These are phyloP conservation scores for Porcisia deanei DNA, from an alignment of 208 protist genomes.

Conservation along the genomic window DNA sequence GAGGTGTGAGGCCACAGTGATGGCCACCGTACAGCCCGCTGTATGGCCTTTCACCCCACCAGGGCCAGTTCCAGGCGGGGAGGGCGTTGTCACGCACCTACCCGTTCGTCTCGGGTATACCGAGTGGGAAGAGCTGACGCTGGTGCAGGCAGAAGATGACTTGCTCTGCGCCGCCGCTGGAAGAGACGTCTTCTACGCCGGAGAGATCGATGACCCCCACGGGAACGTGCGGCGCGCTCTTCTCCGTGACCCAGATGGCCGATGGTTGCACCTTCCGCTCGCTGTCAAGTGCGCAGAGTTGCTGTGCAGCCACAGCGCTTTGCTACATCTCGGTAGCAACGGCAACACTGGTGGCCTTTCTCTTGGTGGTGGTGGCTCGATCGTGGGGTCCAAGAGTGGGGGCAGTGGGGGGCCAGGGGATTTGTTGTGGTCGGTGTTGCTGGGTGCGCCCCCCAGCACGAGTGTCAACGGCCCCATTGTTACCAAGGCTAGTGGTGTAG, in stretches of 20 bases:
- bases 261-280: conserved; percentile 76
- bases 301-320: conserved; percentile 40
- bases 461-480: conserved; percentile 1
- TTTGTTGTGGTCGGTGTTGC: conserved; percentile 16
- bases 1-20: conserved; percentile 3
- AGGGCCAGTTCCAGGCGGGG: not conserved
- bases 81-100: conserved; percentile 5
- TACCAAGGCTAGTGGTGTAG: conserved; percentile 2
- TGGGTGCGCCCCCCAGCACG: conserved; percentile 8
- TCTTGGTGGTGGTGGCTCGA: conserved; percentile 4
- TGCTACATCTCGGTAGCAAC: conserved; percentile 67
- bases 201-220: conserved; percentile 25
- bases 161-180: not conserved
- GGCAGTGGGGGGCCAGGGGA: conserved; percentile 21
- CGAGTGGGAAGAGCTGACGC: conserved; percentile 53
- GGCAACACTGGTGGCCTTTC: conserved; percentile 20
- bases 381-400: conserved; percentile 13
- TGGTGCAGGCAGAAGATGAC: conserved; percentile 10
- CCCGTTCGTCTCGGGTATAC: conserved; percentile 37
- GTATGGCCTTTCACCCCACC: conserved; percentile 1
- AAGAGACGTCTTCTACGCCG: conserved; percentile 17
- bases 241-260: conserved; percentile 53
- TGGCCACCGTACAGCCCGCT: not conserved
- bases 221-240: conserved; percentile 31
- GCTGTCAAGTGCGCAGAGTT: conserved; percentile 69